Evolutionary conservation across 768 basidiomycete species (phyloP).

Genomic region (Pluteus cervinus): DNA sequence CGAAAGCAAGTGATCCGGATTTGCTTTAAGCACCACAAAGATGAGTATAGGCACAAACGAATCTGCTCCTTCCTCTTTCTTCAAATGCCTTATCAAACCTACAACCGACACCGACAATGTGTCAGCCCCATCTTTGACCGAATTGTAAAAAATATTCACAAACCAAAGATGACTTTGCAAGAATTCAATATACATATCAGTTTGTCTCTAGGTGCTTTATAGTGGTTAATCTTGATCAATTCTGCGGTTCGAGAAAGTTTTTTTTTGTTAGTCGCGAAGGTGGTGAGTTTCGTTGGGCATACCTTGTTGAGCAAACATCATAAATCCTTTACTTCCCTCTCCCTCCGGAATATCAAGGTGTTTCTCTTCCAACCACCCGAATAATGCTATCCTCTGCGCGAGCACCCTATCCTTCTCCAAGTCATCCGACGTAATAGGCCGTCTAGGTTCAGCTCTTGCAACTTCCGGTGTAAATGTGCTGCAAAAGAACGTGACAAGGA

Average conservation of each 20-base stretch:
- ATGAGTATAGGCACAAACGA: slow-evolving; percentile 94
- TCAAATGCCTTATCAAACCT: slow-evolving; percentile 88
- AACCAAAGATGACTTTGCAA: slow-evolving; percentile 99
- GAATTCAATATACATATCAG: slow-evolving; percentile 95
- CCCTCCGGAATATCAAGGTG: slow-evolving; percentile 88
- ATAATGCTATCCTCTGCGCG: slow-evolving; percentile 82
- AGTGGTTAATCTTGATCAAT: slow-evolving; percentile 94
- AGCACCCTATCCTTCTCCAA: slow-evolving; percentile 93
- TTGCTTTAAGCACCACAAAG: slow-evolving; percentile 89
- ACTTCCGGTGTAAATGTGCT: slow-evolving; percentile 94
- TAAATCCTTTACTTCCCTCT: slow-evolving; percentile 71
- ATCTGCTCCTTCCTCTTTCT: slow-evolving; percentile 85
- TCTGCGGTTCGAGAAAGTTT: slow-evolving; percentile 39
- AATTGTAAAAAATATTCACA: slow-evolving; percentile 20
- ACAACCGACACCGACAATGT: slow-evolving; percentile 5
- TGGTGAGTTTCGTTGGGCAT: slow-evolving; percentile 4
- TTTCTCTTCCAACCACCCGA: slow-evolving; percentile 82
- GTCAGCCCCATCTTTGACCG: background rate
- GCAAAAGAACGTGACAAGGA: slow-evolving; percentile 10
- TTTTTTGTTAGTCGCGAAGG: background rate
- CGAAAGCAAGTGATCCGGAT: slow-evolving; percentile 87
- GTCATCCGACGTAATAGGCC: slow-evolving; percentile 87
- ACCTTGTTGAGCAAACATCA: slow-evolving; percentile 90
- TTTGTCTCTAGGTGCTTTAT: slow-evolving; percentile 98
- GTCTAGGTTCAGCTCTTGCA: slow-evolving; percentile 54